Conservation (phyloP, 768 basidiomycete species). For the Podaxis sp. region DNA sequence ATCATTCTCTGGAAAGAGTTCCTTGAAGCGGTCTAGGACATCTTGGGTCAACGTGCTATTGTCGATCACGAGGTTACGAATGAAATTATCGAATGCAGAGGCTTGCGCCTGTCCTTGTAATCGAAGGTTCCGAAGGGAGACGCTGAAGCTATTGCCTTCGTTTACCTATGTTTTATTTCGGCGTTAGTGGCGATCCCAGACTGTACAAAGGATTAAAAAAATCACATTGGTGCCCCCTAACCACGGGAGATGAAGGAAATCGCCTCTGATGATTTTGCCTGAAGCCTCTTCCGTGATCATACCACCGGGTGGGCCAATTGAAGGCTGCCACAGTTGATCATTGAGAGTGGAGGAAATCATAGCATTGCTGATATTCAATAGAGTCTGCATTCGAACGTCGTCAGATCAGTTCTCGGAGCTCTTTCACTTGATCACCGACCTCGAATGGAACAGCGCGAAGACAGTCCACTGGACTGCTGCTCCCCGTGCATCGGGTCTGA, state of each 20-base stretch:
- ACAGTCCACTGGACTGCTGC: slow-evolving; percentile 40
- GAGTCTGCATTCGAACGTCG: slow-evolving; percentile 32
- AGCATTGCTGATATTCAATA: slow-evolving; percentile 45
- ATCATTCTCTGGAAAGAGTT: slow-evolving; percentile 49
- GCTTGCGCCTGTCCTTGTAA: slow-evolving; percentile 41
- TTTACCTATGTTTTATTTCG: slow-evolving; percentile 37
- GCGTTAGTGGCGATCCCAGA: neutral
- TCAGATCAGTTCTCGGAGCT: neutral
- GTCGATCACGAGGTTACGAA: slow-evolving; percentile 49
- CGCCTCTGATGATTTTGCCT: slow-evolving; percentile 39
- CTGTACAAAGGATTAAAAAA: neutral
- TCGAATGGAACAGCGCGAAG: slow-evolving; percentile 46
- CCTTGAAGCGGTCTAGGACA: slow-evolving; percentile 37
- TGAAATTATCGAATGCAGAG: slow-evolving; percentile 45
- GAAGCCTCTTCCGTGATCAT: slow-evolving; percentile 48
- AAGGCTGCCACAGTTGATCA: slow-evolving; percentile 55
- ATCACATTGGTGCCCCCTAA: slow-evolving; percentile 55
- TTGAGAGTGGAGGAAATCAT: slow-evolving; percentile 49
- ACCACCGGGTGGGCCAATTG: slow-evolving; percentile 52
- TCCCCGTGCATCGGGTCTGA: slow-evolving; percentile 44
- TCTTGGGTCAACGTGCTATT: slow-evolving; percentile 45
- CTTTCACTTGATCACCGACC: slow-evolving; percentile 23
- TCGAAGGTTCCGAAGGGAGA: slow-evolving; percentile 34
- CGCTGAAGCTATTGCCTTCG: slow-evolving; percentile 50
- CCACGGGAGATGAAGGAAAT: slow-evolving; percentile 55